Evolutionary conservation across 192 early-diverging fungal genomes (phyloP), one percentile per base, ranked within the genome.

Genomic region (Coemansia sp.): DNA sequence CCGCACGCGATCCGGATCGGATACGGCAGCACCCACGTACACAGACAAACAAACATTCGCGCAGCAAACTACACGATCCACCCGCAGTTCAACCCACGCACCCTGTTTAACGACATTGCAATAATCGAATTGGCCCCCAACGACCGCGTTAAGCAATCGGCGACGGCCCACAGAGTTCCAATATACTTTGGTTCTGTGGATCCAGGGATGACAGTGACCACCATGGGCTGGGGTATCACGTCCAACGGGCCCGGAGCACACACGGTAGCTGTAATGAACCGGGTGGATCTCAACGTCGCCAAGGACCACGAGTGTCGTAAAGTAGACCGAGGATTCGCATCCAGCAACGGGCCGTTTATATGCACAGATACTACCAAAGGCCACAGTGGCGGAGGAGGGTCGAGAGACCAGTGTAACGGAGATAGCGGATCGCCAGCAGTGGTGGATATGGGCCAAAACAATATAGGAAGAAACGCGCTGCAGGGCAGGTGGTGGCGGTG

Each of bases 191-290:
- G 72, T 14, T 8, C 34, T 1, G 51, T 83, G 6, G 56, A 59
- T 3, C 52, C 32, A 4, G 81, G 85, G 0, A 35, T 58, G 2
- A 34, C 39, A 2, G 32, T 83, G 8, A 70, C 68, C 0, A 68
- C 81, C 1, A 75, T 83, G 74, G 85, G 85, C 18, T 86, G 85
- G 85, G 85, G 85, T 34, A 59, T 77, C 18, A 79, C 82, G 0
- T 67, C 70, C 0, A 78, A 79, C 32, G 43, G 15, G 8, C 36
- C 66, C 2, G 66, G 63, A 1, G 65, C 72, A 2, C 69, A 43
- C 14, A 78, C 81, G 0, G 69, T 72, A 8, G 51, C 58, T 2
- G 48, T 39, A 8, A 68, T 83, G 69, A 76, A 82, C 61, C 52
- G 35, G 6, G 81, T 83, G 2, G 73, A 74, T 6, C 59, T 84